A percentile compares a stretch with the other conserved stretches of the same genome.
phyloP scores from a whole-genome alignment of 2,329 filamentous ascomycete species.

The Pseudocercospora eumusae region DNA sequence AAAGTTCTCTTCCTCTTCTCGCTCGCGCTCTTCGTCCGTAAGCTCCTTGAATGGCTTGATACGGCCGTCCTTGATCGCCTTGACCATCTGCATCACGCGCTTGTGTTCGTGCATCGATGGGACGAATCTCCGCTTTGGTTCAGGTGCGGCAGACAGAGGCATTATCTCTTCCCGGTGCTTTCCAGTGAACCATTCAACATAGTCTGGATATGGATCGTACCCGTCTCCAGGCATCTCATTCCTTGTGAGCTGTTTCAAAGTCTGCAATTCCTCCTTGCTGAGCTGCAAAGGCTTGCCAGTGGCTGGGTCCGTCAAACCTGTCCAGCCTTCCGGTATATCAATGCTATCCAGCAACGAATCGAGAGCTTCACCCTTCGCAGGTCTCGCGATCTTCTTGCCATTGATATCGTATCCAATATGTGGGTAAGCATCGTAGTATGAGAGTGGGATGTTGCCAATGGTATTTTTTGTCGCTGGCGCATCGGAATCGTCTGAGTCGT shows the following conservation, averaged over 20 bases:
- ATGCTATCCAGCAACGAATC: constrained; percentile 95
- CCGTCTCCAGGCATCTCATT: constrained; percentile 85
- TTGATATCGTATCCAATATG: constrained; percentile 99
- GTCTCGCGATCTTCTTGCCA: constrained; percentile 95
- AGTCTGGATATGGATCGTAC: constrained; percentile 90
- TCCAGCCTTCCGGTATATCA: constrained; percentile 96
- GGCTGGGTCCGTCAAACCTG: constrained; percentile 86
- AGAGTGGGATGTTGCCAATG: constrained; percentile 89
- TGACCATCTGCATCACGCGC: constrained; percentile 94
- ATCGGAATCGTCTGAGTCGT: constrained; percentile 94
- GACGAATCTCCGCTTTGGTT: constrained; percentile 92
- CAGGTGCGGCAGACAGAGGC: constrained; percentile 90
- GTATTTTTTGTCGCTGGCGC: constrained; percentile 79
- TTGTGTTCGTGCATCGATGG: constrained; percentile 97
- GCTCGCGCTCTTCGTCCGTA: constrained; percentile 57
- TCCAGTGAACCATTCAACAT: constrained; percentile 90
- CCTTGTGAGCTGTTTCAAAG: constrained; percentile 83
- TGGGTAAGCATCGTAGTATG: constrained; percentile 95
- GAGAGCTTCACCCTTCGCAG: constrained; percentile 87
- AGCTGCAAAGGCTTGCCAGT: constrained; percentile 92
- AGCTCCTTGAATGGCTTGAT: constrained; percentile 87
- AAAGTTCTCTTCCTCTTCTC: constrained; percentile 69
- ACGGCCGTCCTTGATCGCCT: constrained; percentile 88
- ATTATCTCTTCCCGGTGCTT: constrained; percentile 81
- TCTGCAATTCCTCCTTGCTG: constrained; percentile 82